phyloP scores from a whole-genome alignment of 73 alveolate genomes.

The Blepharisma japonicum region DNA sequence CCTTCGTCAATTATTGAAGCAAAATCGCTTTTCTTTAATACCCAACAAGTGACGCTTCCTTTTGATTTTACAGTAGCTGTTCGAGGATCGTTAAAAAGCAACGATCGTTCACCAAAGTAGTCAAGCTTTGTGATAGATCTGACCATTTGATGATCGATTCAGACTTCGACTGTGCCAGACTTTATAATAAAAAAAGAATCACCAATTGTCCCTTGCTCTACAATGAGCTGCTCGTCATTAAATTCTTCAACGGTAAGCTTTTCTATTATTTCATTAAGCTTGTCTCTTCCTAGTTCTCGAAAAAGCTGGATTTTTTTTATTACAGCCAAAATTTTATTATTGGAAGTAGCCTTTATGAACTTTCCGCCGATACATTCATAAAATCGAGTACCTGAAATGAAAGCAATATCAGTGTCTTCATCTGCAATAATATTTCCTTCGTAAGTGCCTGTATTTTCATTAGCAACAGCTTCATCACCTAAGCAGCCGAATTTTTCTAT shows the following conservation, averaged over 20 bases:
- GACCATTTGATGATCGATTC: constrained; percentile 10
- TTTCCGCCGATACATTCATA: constrained; percentile 8
- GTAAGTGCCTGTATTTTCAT: not conserved
- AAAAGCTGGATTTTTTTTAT: not conserved
- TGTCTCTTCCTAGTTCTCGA: not conserved
- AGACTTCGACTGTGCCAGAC: constrained; percentile 23
- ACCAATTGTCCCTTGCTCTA: constrained; percentile 25
- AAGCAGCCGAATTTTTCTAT: not conserved
- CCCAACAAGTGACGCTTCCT: constrained; percentile 41
- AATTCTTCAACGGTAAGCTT: not conserved
- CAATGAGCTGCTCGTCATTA: constrained; percentile 16
- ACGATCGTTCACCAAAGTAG: constrained; percentile 29
- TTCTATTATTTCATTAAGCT: not conserved
- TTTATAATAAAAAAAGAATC: constrained; percentile 23
- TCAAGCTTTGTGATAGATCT: constrained; percentile 21
- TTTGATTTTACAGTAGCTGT: constrained; percentile 28
- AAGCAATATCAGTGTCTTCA: not conserved
- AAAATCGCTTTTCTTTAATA: constrained; percentile 68
- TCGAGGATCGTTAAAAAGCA: constrained; percentile 16
- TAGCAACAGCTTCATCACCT: not conserved
- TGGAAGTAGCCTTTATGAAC: not conserved
- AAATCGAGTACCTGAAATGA: not conserved
- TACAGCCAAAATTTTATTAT: constrained; percentile 1
- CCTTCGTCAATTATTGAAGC: constrained; percentile 51
- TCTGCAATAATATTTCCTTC: constrained; percentile 13